Percentiles rank a stretch among this genome's conserved stretches.
Evolutionary conservation across 1,284 basidiomycete species (phyloP).

Genomic region (Ceratobasidium sp.): DNA sequence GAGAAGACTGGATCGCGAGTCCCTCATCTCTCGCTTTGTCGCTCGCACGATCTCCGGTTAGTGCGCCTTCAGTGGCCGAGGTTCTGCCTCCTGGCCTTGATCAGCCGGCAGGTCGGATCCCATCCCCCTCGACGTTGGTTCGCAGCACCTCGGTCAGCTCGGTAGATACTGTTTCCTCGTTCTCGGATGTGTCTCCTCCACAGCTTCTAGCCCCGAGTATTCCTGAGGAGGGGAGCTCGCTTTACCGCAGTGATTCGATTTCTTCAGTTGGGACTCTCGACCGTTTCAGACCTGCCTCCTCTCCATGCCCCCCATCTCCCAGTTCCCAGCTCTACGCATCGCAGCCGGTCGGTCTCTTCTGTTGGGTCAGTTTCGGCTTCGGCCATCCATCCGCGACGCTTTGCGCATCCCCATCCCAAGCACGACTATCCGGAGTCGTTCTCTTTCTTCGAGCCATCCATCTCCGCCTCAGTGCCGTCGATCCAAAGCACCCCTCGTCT

Average conservation of each 20-base stretch:
- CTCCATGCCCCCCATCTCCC: constrained; percentile 21
- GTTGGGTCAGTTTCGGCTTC: constrained; percentile 10
- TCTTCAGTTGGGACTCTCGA: constrained; percentile 14
- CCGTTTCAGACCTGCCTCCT: constrained; percentile 13
- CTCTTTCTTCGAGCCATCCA: constrained; percentile 2
- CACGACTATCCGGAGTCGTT: neutral
- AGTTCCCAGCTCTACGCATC: constrained; percentile 8
- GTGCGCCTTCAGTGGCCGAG: constrained; percentile 12
- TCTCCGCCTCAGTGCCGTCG: neutral
- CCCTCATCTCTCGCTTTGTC: constrained; percentile 30
- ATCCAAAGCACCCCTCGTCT: neutral
- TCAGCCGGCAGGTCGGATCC: neutral
- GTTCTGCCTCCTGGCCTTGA: constrained; percentile 27
- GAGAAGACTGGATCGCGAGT: constrained; percentile 34
- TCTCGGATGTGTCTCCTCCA: constrained; percentile 32
- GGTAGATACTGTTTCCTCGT: constrained; percentile 16
- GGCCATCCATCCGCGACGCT: neutral
- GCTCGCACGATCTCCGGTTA: constrained; percentile 1
- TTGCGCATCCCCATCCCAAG: neutral
- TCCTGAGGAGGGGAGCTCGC: constrained; percentile 15
- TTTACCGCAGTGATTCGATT: neutral
- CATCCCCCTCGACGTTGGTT: neutral
- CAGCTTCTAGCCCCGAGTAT: constrained; percentile 12
- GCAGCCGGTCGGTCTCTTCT: neutral
- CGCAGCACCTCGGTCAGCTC: constrained; percentile 18